Evolutionary conservation across 2,329 filamentous ascomycete genomes (phyloP).

Genomic region (Penicillium polonicum): DNA sequence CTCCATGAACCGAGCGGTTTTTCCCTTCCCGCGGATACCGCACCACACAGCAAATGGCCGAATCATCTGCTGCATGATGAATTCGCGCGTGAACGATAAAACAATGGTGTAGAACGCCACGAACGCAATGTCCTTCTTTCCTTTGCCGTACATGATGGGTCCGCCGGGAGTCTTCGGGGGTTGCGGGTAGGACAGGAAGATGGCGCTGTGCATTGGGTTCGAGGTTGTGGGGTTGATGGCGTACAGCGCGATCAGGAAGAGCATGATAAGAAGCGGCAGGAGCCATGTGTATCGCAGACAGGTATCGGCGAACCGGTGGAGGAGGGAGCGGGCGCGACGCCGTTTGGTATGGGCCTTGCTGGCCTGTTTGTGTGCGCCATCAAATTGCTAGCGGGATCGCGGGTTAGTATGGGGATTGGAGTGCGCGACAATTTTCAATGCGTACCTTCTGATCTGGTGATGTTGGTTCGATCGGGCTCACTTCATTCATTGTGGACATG

Average conservation of each 20-base stretch:
- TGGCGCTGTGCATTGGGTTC: conserved; percentile 76
- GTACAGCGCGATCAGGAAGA: conserved; percentile 66
- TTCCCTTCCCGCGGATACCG: conserved; percentile 69
- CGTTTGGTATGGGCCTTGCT: conserved; percentile 43
- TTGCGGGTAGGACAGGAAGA: conserved; percentile 86
- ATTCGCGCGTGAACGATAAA: conserved; percentile 89
- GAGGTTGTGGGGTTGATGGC: conserved; percentile 71
- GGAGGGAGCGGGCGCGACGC: conserved; percentile 43
- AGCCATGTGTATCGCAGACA: conserved; percentile 59
- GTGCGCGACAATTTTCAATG: conserved; percentile 9
- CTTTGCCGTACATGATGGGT: conserved; percentile 77
- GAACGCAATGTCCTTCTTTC: conserved; percentile 80
- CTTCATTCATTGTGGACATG: conserved; percentile 46
- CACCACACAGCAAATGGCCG: conserved; percentile 69
- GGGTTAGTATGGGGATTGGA: neutral
- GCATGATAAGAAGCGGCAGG: conserved; percentile 66
- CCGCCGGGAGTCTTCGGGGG: conserved; percentile 52
- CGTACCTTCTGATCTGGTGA: conserved; percentile 34
- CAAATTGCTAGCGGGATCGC: conserved; percentile 17
- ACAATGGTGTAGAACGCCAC: conserved; percentile 87
- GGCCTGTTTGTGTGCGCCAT: conserved; percentile 29
- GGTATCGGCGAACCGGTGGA: conserved; percentile 45
- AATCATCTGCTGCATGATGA: conserved; percentile 88
- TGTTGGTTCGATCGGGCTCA: conserved; percentile 33
- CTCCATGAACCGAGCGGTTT: conserved; percentile 92